Evolutionary conservation across 768 basidiomycete species (phyloP), one percentile per base, ranked within the genome.

Genomic region (Mycena capillaripes): DNA sequence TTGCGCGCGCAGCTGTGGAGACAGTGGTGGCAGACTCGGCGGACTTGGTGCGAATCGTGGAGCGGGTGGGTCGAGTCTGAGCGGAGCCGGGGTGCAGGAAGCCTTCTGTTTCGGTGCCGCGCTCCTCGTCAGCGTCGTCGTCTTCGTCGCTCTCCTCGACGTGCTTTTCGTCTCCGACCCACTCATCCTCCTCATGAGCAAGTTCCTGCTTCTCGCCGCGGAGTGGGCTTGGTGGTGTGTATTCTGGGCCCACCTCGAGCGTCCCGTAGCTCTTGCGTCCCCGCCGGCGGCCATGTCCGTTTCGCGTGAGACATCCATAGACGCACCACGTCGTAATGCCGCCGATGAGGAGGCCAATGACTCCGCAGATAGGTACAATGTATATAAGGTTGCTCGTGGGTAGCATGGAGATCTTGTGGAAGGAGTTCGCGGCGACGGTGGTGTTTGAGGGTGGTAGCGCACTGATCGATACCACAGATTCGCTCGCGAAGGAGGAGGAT

Each of bases 301-400:
- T 74, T 8, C 79, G 77, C 16, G 77, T 83, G 42, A 79, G 71
- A 48, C 81, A 84, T 25, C 83, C 81, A 52, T 84, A 85, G 2
- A 80, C 59, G 21, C 84, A 68, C 86, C 85, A 87, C 1, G 80
- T 76, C 14, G 76, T 69, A 8, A 82, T 48, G 9, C 78, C 78
- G 8, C 82, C 78, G 34, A 83, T 60, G 52, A 84, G 56, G 7
- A 83, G 59, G 3, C 81, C 82, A 10, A 83, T 64, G 34, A 80
- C 69, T 6, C 76, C 82, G 48, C 82, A 78, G 10, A 81, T 74
- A 4, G 85, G 83, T 1, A 81, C 67, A 21, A 86, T 73, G 52
- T 81, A 72, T 8, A 76, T 65, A 4, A 78, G 57, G 72, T 78
- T 73, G 75, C 72, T 34, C 69, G 71, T n/a, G 69, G 75, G 68